Base-by-base conservation (phyloP, 441 rosid genomes). In the Dalechampia spathulata region DNA sequence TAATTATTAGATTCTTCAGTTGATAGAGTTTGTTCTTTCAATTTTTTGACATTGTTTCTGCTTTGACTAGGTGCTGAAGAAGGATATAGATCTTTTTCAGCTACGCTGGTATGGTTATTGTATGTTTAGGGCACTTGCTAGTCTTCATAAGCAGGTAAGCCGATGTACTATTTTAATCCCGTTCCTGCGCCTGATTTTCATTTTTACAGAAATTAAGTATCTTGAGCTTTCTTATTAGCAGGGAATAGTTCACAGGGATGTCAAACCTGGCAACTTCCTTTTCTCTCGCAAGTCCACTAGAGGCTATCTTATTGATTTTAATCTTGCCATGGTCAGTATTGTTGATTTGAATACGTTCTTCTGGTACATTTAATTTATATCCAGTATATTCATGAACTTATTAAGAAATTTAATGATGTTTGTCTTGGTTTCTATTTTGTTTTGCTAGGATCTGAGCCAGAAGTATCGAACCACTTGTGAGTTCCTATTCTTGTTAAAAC, bases 211-310 rank as follows among this genome's bases (percentile, higher is more conserved):
- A 41, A 45, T 49, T 17, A 52, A 17, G 58, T 43, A 27, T 58
- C 28, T 23, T 46, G 41, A 22, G 37, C 34, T 55, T 36, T 32
- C 19, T 61, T 38, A 22, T 51, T 38, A 55, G 49, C 77, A 90
- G 99, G 95, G 90, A 56, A 58, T 81, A 70, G 92, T 87, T 75
- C 99, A 94, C 36, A 87, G 94, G 70, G 99, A 94, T 80, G 94
- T 94, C 51, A 94, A 94, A 66, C 98, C 99, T 34, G 99, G 91
- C 54, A 90, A 94, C 73, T 94, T 94, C 70, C 95, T 94, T 44
- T 94, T 87, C 79, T 83, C 90, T 64, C 69, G 86, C 55, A 81
- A 83, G 72, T 71, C 79, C 49, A 80, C 53, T 58, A 83, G 73
- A 73, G 99, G 99, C 54, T 84, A 75, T 73, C 91, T 94, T 59